Evolutionary conservation across 106 monocot species (phyloP).

Genomic region (Allium cepa): DNA sequence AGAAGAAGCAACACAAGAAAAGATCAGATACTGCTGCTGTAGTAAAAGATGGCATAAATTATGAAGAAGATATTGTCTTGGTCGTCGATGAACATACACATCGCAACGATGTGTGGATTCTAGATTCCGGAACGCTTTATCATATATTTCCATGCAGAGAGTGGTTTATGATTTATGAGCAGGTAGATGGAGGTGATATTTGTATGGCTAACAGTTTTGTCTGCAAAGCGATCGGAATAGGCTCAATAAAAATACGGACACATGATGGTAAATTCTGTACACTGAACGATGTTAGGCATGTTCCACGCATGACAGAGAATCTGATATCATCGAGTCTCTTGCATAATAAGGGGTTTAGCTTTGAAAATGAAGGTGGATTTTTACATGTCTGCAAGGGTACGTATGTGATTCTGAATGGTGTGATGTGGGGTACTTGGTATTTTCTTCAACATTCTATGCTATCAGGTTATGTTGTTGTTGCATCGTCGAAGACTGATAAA

Average conservation of each 20-base stretch:
- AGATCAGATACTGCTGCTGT: too few species aligned
- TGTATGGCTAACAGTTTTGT: neutral
- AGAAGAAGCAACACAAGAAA: too few species aligned
- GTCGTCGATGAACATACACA: too few species aligned
- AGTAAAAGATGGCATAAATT: too few species aligned
- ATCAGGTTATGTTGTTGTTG: neutral
- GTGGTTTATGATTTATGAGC: neutral
- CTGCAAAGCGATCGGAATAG: neutral
- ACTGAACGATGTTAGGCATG: neutral
- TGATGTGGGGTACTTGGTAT: neutral
- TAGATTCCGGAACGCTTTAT: neutral
- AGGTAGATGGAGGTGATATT: conserved; percentile 1
- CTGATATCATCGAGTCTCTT: neutral
- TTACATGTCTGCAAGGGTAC: neutral
- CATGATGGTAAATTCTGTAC: too few species aligned
- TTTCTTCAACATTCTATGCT: neutral
- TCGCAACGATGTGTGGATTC: too few species aligned
- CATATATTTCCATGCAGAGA: neutral
- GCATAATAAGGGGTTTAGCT: too few species aligned
- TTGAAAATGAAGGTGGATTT: neutral
- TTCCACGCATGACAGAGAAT: conserved; percentile 2
- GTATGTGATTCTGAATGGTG: conserved; percentile 1
- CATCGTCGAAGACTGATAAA: neutral
- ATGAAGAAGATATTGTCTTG: too few species aligned
- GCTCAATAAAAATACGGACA: too few species aligned